These are phyloP conservation scores for Inosperma sp. DNA, from an alignment of 768 basidiomycete species.

Conservation along the genomic window DNA sequence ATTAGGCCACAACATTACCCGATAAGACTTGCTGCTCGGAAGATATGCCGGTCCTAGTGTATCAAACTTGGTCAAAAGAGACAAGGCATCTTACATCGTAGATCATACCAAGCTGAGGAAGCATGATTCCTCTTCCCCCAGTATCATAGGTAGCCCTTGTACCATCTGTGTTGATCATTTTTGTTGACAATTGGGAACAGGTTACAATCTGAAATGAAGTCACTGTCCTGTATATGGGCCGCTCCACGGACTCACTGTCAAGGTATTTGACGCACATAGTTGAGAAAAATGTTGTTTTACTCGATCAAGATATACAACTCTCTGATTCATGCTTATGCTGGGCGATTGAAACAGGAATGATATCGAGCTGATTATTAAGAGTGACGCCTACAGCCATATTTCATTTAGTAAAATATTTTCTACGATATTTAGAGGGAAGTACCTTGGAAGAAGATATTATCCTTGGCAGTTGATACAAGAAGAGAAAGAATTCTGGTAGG, in stretches of 20 bases:
- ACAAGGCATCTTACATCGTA: neutral
- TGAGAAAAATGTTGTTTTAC: constrained; percentile 51
- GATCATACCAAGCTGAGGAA: constrained; percentile 56
- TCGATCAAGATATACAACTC: constrained; percentile 42
- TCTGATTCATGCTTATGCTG: constrained; percentile 35
- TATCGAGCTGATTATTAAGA: constrained; percentile 64
- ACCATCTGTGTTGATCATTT: constrained; percentile 60
- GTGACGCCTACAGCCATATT: constrained; percentile 37
- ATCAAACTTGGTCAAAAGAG: neutral
- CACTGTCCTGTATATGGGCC: neutral
- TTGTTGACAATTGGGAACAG: constrained; percentile 69
- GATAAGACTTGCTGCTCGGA: constrained; percentile 33
- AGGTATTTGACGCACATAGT: constrained; percentile 40
- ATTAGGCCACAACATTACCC: constrained; percentile 35
- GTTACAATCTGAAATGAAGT: constrained; percentile 35
- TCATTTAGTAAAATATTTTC: neutral
- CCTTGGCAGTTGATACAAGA: constrained; percentile 12
- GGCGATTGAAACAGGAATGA: constrained; percentile 62
- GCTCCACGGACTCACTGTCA: constrained; percentile 40
- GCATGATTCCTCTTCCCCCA: constrained; percentile 57
- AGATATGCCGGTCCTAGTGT: constrained; percentile 39
- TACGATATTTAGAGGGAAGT: neutral
- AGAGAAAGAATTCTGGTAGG: constrained; percentile 14
- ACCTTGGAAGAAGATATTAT: constrained; percentile 1
- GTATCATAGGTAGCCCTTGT: constrained; percentile 61